Base-by-base conservation (phyloP, 2,329 filamentous ascomycete species). In the Lachnellula cervina region DNA sequence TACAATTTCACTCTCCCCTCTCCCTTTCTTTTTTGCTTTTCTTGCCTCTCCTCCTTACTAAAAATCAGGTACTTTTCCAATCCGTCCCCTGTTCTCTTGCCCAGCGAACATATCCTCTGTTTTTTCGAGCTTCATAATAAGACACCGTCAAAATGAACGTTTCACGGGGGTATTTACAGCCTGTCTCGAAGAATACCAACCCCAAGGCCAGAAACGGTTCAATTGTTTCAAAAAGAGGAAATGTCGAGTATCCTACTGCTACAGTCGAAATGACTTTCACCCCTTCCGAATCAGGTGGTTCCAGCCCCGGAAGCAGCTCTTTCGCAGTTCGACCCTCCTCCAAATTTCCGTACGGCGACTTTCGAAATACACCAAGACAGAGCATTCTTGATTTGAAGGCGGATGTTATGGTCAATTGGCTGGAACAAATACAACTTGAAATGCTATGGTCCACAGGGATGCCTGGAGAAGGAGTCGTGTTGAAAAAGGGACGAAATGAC, bases 331-430 rank as follows among this genome's bases (percentile, higher is more conserved):
- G 58, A 37, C 49, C 61, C n/a, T 38, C 59, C 47, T 74, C 73
- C 7, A 51, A 73, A 52, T 75, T 71, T 54, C 73, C 73, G 11
- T 55, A 59, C 1, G 71, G 71, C 42, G 73, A 76, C 57, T 72
- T 73, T 49, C 69, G 74, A 59, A 75, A 77, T 69, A 64, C 64
- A 5, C 62, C 70, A 34, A 69, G 70, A 50, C 75, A 79, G 35
- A 75, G 73, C 43, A 69, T 81, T 48, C 67, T 74, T 48, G 77
- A 82, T 57, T 76, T 83, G 65, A 83, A 81, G 66, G 76, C 74
- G 61, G 80, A 86, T 66, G 78, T 87, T 60, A 81, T 84, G 75
- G 82, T 82, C 63, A 83, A 80, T 62, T 86, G 79, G 76, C 74
- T 87, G 2, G 80, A 84, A 66, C 78, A 83, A 56, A 79, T 83